Conservation (phyloP, 1,284 basidiomycete species). For the Stygiomarasmius scandens region DNA sequence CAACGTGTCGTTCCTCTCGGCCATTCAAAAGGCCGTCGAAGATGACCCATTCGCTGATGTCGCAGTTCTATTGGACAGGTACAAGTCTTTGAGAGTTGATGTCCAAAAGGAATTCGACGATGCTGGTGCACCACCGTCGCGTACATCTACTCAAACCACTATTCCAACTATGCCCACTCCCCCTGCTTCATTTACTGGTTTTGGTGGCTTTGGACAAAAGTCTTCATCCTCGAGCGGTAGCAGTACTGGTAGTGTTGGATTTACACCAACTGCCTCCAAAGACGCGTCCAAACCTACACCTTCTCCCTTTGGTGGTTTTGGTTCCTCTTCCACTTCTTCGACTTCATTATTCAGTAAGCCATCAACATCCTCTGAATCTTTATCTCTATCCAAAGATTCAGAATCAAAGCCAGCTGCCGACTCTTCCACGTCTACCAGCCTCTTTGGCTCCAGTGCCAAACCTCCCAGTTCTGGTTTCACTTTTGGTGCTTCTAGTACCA, state of each 20-base stretch:
- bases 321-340: slow-evolving; percentile 19
- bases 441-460: slow-evolving; percentile 13
- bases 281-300: slow-evolving; percentile 12
- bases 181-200: slow-evolving; percentile 35
- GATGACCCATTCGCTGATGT: slow-evolving; percentile 81
- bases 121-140: slow-evolving; percentile 17
- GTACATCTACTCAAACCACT: slow-evolving; percentile 20
- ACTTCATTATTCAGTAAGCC: slow-evolving; percentile 7
- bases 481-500: slow-evolving; percentile 11
- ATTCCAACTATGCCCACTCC: slow-evolving; percentile 45
- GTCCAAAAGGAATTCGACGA: slow-evolving; percentile 62
- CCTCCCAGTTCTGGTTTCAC: not conserved
- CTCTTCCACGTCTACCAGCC: slow-evolving; percentile 6
- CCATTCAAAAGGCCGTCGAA: slow-evolving; percentile 65
- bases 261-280: slow-evolving; percentile 19
- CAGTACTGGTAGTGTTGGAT: slow-evolving; percentile 18
- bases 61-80: slow-evolving; percentile 60
- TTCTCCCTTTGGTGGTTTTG: slow-evolving; percentile 25
- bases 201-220: slow-evolving; percentile 19
- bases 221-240: slow-evolving; percentile 17
- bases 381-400: not conserved
- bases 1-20: slow-evolving; percentile 72
- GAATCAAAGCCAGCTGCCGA: slow-evolving; percentile 1
- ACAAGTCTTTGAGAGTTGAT: slow-evolving; percentile 59
- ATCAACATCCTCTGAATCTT: slow-evolving; percentile 12